A percentile compares a stretch with the other conserved stretches of the same genome.
phyloP scores from a whole-genome alignment of 352 stramenopile species.

The Pythium guiyangense region DNA sequence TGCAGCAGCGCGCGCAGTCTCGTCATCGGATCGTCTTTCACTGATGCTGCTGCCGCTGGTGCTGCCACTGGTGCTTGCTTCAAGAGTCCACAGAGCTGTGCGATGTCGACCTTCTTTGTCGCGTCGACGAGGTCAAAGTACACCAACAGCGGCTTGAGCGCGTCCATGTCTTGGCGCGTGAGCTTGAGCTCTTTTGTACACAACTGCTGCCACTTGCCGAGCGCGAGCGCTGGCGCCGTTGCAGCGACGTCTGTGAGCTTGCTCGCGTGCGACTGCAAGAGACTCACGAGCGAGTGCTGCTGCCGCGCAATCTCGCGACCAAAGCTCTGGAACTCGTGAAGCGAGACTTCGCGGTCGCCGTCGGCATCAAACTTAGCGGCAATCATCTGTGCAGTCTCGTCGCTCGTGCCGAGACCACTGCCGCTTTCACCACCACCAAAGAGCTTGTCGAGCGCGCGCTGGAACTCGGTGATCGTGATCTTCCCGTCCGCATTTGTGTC shows the following conservation, averaged over 20 bases:
- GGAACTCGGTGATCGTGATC: constrained; percentile 56
- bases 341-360: constrained; percentile 45
- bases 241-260: constrained; percentile 13
- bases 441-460: constrained; percentile 41
- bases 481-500: constrained; percentile 55
- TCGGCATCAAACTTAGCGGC: constrained; percentile 53
- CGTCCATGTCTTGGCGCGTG: constrained; percentile 15
- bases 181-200: constrained; percentile 30
- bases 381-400: constrained; percentile 32
- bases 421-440: constrained; percentile 27
- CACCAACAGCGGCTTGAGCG: constrained; percentile 16
- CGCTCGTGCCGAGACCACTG: constrained; percentile 22
- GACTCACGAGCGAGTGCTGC: constrained; percentile 17
- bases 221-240: constrained; percentile 1
- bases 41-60: too few species aligned
- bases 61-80: neutral
- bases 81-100: constrained; percentile 9
- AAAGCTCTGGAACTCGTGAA: constrained; percentile 60
- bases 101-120: constrained; percentile 14
- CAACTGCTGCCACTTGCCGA: constrained; percentile 27
- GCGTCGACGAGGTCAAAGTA: constrained; percentile 28
- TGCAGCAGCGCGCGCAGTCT: constrained; percentile 23
- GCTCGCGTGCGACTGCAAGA: constrained; percentile 24
- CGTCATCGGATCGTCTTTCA: constrained; percentile 3
- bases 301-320: constrained; percentile 31